Conservation (phyloP, 768 basidiomycete genomes). For the Botryobasidium botryosum region DNA sequence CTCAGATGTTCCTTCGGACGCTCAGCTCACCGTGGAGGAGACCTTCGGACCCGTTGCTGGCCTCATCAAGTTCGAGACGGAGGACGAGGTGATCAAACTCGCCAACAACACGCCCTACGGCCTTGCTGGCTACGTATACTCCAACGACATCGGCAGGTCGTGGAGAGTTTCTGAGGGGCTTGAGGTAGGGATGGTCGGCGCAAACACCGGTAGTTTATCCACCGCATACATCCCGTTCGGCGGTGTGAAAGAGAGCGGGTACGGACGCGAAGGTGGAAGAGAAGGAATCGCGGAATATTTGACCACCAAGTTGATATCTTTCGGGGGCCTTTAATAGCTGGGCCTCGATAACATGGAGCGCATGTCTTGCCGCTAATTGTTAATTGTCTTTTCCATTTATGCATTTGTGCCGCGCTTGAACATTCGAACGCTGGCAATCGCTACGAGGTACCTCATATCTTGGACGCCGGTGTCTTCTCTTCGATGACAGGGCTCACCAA, state of each 20-base stretch:
- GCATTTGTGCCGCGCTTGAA: too few relatives aligned
- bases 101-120: slow-evolving; percentile 78
- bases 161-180: slow-evolving; percentile 91
- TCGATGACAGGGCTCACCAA: slow-evolving; percentile 64
- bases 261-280: slow-evolving; percentile 66
- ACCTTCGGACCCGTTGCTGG: slow-evolving; percentile 91
- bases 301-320: slow-evolving; percentile 64
- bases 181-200: slow-evolving; percentile 86
- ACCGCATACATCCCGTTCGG: slow-evolving; percentile 76
- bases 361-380: too few relatives aligned
- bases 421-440: too few relatives aligned
- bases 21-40: slow-evolving; percentile 62
- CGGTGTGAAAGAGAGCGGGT: slow-evolving; percentile 79
- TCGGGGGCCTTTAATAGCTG: slow-evolving; percentile 51
- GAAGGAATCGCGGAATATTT: slow-evolving; percentile 86
- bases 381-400: too few relatives aligned
- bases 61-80: slow-evolving; percentile 77
- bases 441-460: too few relatives aligned
- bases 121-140: slow-evolving; percentile 89
- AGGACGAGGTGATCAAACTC: slow-evolving; percentile 75
- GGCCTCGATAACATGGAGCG: too few relatives aligned
- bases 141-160: slow-evolving; percentile 67
- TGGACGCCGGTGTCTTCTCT: too few relatives aligned
- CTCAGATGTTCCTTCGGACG: slow-evolving; percentile 55
- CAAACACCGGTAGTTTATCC: slow-evolving; percentile 65